A percentile compares a stretch with the other conserved stretches of the same genome.
Conservation (phyloP, 108 stramenopile species). For the Aurantiochytrium sp. region DNA sequence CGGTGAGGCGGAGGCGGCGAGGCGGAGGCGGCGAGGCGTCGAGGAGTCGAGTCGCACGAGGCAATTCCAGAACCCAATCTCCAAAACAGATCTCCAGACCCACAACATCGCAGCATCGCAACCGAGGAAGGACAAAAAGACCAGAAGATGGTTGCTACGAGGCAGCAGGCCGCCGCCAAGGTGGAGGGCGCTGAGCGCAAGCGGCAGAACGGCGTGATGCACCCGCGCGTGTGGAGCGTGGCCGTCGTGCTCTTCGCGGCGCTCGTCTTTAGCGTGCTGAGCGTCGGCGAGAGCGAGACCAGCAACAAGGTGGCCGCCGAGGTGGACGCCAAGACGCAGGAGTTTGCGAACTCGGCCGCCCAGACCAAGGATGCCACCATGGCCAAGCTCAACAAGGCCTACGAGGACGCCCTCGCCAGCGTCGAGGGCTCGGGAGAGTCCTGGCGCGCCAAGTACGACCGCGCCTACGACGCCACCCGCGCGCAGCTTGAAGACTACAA, state of each 20-base stretch:
- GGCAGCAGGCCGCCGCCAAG: too few relatives aligned
- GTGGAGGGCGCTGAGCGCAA: background rate
- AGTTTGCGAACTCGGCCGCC: background rate
- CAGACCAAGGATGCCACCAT: background rate
- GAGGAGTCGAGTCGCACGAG: too few relatives aligned
- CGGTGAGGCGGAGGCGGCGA: too few relatives aligned
- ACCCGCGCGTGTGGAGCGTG: constrained; percentile 12
- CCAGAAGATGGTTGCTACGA: too few relatives aligned
- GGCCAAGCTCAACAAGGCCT: background rate
- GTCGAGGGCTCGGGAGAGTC: background rate
- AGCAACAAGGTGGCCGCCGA: background rate
- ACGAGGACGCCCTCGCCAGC: background rate
- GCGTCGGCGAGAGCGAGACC: constrained; percentile 1
- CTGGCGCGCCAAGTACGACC: constrained; percentile 5
- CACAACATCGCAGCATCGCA: too few relatives aligned
- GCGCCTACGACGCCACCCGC: constrained; percentile 5
- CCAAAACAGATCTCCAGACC: too few relatives aligned
- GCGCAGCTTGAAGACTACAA: background rate
- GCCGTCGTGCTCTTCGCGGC: background rate
- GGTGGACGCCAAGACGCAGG: background rate
- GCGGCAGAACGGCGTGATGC: background rate
- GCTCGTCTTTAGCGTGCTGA: background rate
- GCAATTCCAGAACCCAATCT: too few relatives aligned
- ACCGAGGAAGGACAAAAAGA: too few relatives aligned
- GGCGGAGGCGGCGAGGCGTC: too few relatives aligned